Evolutionary conservation across 2,329 filamentous ascomycete species (phyloP), one percentile per base, ranked within the genome.

Genomic region (Epichloe brachyelytri): DNA sequence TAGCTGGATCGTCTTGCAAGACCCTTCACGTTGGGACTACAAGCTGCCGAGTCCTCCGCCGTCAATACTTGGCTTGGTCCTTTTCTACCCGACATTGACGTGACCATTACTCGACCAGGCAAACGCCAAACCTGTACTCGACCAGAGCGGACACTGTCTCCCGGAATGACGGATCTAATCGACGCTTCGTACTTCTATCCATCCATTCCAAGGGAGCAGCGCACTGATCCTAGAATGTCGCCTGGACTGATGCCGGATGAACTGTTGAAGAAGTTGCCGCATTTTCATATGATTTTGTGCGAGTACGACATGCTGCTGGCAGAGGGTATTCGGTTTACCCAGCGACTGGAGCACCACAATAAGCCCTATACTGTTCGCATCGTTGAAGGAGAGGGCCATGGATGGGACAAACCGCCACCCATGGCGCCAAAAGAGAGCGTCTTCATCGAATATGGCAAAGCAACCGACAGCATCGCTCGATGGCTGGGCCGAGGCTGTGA

Each of bases 221-320:
- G 78, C 8, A 65, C 66, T 2, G 72, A 80, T 52, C 77, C 76
- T 2, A 74, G 74, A 19, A 67, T 85, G 3, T 82, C 78, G 0
- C 81, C 81, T 0, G 76, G 73, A 3, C 70, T 78, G 7, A 79
- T 80, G 51, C 63, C 72, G 0, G 74, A 80, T 55, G 70, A 72
- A 30, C 58, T 77, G n/a, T 57, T 83, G 3, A 65, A 66, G 11
- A 68, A 78, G 39, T 73, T 82, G 3, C 68, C 73, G 0, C 73
- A 76, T 15, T 63, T 83, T 3, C 69, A 82, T 17, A 65, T 83
- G 41, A 79, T 77, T 57, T 74, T 81, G 3, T 84, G 80, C 64
- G 80, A 84, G 65, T 78, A 74, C 62, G 79, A 83, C 60, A 83
- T 83, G 78, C 63, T 83, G n/a, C 70, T 80, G 10, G 68, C 67